phyloP scores from a whole-genome alignment of 352 stramenopile genomes.

The Phytophthora gonapodyides region DNA sequence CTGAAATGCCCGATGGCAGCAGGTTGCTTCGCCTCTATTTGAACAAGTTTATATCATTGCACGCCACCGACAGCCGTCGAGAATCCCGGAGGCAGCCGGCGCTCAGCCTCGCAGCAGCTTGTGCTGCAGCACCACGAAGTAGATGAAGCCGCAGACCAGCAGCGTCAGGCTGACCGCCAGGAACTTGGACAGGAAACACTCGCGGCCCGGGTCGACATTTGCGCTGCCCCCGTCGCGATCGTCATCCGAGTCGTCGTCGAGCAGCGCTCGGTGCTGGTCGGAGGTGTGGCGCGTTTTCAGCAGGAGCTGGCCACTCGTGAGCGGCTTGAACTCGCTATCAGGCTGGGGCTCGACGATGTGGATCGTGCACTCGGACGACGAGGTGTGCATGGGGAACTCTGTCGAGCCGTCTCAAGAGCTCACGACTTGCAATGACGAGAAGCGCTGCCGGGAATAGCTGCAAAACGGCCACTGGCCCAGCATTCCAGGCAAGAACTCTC shows the following conservation, averaged over 20 bases:
- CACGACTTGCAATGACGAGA: too few relatives aligned
- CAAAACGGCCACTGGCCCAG: too few relatives aligned
- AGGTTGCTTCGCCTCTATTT: slow-evolving; percentile 24
- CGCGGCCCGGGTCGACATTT: slow-evolving; percentile 28
- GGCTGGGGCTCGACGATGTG: slow-evolving; percentile 15
- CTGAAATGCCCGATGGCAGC: slow-evolving; percentile 16
- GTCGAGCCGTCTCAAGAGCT: neutral
- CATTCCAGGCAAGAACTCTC: too few relatives aligned
- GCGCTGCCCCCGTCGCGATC: slow-evolving; percentile 3
- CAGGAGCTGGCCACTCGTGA: slow-evolving; percentile 33
- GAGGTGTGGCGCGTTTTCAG: slow-evolving; percentile 21
- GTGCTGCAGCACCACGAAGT: slow-evolving; percentile 42
- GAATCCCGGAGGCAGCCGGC: neutral
- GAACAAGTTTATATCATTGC: slow-evolving; percentile 25
- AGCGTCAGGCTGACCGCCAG: slow-evolving; percentile 43
- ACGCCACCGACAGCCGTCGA: too few relatives aligned
- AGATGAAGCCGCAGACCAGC: slow-evolving; percentile 51
- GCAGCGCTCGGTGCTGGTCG: slow-evolving; percentile 7
- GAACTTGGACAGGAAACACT: slow-evolving; percentile 59
- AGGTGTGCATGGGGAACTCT: slow-evolving; percentile 17
- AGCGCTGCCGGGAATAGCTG: too few relatives aligned
- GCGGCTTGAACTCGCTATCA: slow-evolving; percentile 20
- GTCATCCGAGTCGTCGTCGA: slow-evolving; percentile 11
- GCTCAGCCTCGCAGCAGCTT: slow-evolving; percentile 13
- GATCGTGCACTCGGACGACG: slow-evolving; percentile 19